A percentile compares a stretch with the other conserved stretches of the same genome.
These are phyloP conservation scores for Sextonia rubra DNA, from an alignment of 164 flowering plant species.

Conservation along the genomic window DNA sequence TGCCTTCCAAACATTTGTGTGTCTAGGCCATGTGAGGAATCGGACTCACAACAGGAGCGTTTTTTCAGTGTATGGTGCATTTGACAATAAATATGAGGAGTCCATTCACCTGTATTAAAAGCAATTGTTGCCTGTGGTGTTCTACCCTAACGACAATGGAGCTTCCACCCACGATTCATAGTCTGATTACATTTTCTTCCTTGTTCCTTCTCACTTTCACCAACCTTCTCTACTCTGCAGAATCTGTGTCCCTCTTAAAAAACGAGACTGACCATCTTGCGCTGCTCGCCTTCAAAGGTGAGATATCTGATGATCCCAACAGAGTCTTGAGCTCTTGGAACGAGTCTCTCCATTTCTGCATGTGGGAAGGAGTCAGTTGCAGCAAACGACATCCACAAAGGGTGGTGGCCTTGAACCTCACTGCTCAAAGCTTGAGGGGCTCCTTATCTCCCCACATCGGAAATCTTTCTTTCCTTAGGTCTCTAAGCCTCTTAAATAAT, in stretches of 20 bases:
- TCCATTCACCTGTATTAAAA: no score
- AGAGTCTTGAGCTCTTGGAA: conserved; percentile 32
- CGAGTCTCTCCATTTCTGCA: conserved; percentile 23
- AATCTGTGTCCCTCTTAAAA: background rate
- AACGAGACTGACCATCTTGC: conserved; percentile 1
- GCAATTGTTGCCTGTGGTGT: no score
- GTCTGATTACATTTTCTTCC: no score
- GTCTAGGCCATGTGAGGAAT: no score
- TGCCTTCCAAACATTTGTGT: no score
- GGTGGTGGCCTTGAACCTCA: conserved; percentile 20
- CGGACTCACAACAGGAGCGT: no score
- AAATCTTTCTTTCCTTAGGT: conserved; percentile 36
- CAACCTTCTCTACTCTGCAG: no score
- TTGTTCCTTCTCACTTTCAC: no score
- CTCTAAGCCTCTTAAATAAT: conserved; percentile 33
- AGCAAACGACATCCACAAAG: conserved; percentile 8
- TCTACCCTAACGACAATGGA: no score
- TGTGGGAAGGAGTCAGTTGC: conserved; percentile 37
- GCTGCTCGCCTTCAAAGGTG: conserved; percentile 16
- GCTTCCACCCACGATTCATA: no score
- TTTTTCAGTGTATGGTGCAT: no score
- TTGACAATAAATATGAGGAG: no score
- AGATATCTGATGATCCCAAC: conserved; percentile 19
- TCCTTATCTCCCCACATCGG: conserved; percentile 31
- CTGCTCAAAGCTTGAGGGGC: conserved; percentile 16